These are phyloP conservation scores for Drechmeria coniospora DNA, from an alignment of 2,329 filamentous ascomycete genomes.

Conservation along the genomic window DNA sequence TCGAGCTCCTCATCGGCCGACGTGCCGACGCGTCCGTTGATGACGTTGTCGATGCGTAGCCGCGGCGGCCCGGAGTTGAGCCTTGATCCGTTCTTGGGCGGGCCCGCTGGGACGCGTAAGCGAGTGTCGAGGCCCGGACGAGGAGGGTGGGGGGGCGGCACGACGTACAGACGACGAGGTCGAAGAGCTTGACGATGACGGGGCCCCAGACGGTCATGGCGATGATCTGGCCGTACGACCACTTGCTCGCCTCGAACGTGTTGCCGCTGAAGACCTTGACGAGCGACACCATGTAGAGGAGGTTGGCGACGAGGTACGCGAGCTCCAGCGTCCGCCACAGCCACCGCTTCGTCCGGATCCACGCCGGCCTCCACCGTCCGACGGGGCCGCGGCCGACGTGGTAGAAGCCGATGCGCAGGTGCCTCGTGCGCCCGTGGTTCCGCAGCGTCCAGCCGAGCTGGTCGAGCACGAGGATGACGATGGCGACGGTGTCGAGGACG, in stretches of 20 bases:
- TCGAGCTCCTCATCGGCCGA: constrained; percentile 5
- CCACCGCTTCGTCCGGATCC: constrained; percentile 13
- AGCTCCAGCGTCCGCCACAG: constrained; percentile 21
- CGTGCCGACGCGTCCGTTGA: constrained; percentile 15
- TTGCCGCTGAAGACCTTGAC: constrained; percentile 19
- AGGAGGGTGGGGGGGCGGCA: neutral
- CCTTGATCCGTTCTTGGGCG: constrained; percentile 19
- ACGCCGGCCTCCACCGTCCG: constrained; percentile 12
- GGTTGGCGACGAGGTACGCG: constrained; percentile 20
- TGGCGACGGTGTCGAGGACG: constrained; percentile 19
- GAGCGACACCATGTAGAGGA: constrained; percentile 22
- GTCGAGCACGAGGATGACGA: constrained; percentile 17
- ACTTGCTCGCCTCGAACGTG: constrained; percentile 19
- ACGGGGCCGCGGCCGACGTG: constrained; percentile 16
- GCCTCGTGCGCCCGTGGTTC: constrained; percentile 16
- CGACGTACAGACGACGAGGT: constrained; percentile 20
- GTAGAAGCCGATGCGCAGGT: constrained; percentile 16
- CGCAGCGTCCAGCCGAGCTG: constrained; percentile 21
- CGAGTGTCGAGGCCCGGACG: neutral
- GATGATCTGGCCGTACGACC: constrained; percentile 24
- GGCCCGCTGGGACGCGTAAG: constrained; percentile 17
- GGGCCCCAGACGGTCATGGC: constrained; percentile 24
- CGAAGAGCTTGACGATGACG: constrained; percentile 23
- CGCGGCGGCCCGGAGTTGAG: constrained; percentile 22
- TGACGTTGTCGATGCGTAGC: constrained; percentile 22